Base-by-base conservation (phyloP, 345 rosid species). In the Gossypium raimondii region DNA sequence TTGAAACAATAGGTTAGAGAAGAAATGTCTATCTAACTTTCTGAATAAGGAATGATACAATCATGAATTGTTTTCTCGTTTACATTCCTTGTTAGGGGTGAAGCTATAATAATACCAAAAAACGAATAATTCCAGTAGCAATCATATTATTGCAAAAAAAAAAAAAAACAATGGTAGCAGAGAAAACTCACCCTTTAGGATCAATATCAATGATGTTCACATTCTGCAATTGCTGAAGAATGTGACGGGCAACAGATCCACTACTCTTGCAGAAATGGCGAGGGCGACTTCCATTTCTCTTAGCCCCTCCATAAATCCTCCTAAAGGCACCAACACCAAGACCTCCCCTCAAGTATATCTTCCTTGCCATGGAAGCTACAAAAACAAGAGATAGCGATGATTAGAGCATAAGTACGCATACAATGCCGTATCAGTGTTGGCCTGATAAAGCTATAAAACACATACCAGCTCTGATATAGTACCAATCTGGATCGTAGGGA, bases 401-500 rank as follows among this genome's bases (percentile, higher is more conserved):
- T 13, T 0, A 29, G 27, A 16, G 13, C 9, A 57, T 9, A 72
- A 27, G 22, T 20, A 25, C 0, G 8, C 43, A 22, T 13, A 22
- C 3, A 43, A 34, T 3, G 17, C 0, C 10, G 9, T 1, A 44
- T 66, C 2, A n/a, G 1, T 0, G 3, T 34, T 43, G 25, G 3
- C 27, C 2, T 44, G 0, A 43, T 4, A 12, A 66, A 24, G 51
- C 27, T 5, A 57, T 11, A 72, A 72, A 57, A 41, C 0, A 20
- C 43, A 58, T 58, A 90, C 94, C 97, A 64, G 98, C 91, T 76
- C 97, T 82, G 70, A 93, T 78, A 73, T 77, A 91, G 79, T 93
- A 91, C 98, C 98, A 93, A 45, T 93, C 98, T 1, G 89, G 97
- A 56, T 93, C 98, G 82, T 93, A 91, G 1, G 97, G 98, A 18